Conservation (phyloP, 2,329 filamentous ascomycete species). For the Fonsecaea pugnacius region DNA sequence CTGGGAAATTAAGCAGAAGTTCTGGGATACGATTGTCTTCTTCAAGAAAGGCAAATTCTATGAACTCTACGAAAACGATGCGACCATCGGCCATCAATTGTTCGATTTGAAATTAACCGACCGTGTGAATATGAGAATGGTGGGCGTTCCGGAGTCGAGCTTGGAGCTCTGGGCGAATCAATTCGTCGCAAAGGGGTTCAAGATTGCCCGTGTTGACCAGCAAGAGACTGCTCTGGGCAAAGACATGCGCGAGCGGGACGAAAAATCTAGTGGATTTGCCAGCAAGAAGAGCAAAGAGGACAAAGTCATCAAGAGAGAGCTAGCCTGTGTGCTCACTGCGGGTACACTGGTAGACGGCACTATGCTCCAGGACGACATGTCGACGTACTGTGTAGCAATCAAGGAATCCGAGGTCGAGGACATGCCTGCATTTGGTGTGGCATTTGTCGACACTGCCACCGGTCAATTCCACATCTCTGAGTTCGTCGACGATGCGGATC, state of each 20-base stretch:
- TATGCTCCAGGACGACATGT: conserved; percentile 98
- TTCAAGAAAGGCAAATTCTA: conserved; percentile 99
- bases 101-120: conserved; percentile 98
- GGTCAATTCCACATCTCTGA: conserved; percentile 93
- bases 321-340: conserved; percentile 86
- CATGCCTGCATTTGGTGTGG: conserved; percentile 82
- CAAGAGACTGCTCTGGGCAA: conserved; percentile 95
- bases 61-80: conserved; percentile 96
- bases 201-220: conserved; percentile 95
- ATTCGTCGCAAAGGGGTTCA: conserved; percentile 97
- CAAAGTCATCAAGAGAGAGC: conserved; percentile 89
- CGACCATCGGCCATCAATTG: conserved; percentile 91
- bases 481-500: conserved; percentile 86
- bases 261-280: conserved; percentile 45
- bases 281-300: conserved; percentile 69
- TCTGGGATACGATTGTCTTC: conserved; percentile 97
- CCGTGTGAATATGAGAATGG: conserved; percentile 99
- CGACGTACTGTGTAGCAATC: conserved; percentile 92
- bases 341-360: conserved; percentile 93
- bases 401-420: conserved; percentile 76
- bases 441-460: conserved; percentile 93
- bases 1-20: conserved; percentile 98
- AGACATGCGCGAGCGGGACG: conserved; percentile 94
- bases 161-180: conserved; percentile 98
- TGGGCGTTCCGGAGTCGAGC: conserved; percentile 92